A percentile compares a stretch with the other conserved stretches of the same genome.
Evolutionary conservation across 1,284 basidiomycete genomes (phyloP).

Genomic region (Cutaneotrichosporon sp.): DNA sequence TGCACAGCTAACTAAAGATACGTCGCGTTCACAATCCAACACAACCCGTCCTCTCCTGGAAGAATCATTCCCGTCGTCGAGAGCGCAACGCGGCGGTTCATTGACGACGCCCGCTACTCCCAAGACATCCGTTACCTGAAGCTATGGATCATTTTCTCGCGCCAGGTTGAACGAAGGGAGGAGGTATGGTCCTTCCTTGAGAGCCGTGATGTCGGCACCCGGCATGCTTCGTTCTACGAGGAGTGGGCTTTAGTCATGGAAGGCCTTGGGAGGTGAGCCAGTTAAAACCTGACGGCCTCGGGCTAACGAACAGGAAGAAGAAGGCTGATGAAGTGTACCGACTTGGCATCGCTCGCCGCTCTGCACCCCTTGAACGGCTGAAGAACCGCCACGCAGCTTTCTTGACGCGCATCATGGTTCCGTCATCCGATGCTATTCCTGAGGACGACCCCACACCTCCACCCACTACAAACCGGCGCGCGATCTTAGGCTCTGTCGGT

Average conservation of each 20-base stretch:
- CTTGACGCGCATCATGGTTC: constrained; percentile 60
- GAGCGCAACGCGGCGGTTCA: constrained; percentile 69
- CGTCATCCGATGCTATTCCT: constrained; percentile 37
- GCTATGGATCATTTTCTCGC: constrained; percentile 78
- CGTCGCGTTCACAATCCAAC: constrained; percentile 51
- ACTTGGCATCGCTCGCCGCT: constrained; percentile 74
- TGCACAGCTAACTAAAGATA: constrained; percentile 28
- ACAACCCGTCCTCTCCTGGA: constrained; percentile 58
- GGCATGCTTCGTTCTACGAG: constrained; percentile 74
- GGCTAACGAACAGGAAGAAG: constrained; percentile 52
- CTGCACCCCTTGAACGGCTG: constrained; percentile 75
- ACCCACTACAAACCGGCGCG: background rate
- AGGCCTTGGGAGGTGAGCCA: constrained; percentile 63
- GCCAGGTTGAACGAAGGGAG: constrained; percentile 55
- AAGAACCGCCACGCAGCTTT: constrained; percentile 80
- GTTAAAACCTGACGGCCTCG: background rate
- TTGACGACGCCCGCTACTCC: constrained; percentile 70
- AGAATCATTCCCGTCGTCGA: constrained; percentile 70
- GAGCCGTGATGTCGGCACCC: constrained; percentile 70
- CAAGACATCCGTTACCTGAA: constrained; percentile 84
- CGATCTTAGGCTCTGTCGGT: constrained; percentile 21
- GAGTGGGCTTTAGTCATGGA: constrained; percentile 77
- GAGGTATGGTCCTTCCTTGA: constrained; percentile 72
- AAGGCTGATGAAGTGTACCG: constrained; percentile 81
- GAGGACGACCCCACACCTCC: constrained; percentile 33